Conservation (phyloP, 2,329 filamentous ascomycete genomes). For the Colletotrichum viniferum region DNA sequence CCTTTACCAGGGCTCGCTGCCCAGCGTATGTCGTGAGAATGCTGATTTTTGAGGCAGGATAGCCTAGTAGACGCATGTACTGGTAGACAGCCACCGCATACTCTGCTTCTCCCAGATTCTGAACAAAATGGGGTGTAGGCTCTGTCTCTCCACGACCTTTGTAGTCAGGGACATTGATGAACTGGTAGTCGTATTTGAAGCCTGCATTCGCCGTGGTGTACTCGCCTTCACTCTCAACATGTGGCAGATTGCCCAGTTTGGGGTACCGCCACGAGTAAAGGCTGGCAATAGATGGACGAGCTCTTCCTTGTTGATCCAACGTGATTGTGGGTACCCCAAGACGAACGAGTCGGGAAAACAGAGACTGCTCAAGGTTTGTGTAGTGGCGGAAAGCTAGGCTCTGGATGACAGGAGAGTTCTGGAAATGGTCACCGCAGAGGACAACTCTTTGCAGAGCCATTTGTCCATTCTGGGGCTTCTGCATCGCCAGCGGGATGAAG, state of each 20-base stretch:
- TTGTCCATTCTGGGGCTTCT: constrained; percentile 76
- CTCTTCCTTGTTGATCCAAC: constrained; percentile 92
- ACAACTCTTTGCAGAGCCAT: constrained; percentile 85
- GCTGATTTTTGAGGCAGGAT: constrained; percentile 81
- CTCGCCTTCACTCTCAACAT: constrained; percentile 70
- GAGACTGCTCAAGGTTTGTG: constrained; percentile 92
- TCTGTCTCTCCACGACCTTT: constrained; percentile 88
- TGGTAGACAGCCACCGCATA: constrained; percentile 95
- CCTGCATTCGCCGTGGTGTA: constrained; percentile 87
- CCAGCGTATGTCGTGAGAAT: constrained; percentile 95
- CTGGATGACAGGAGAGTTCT: constrained; percentile 96
- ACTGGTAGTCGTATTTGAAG: constrained; percentile 93
- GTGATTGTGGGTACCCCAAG: constrained; percentile 90
- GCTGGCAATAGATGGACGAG: constrained; percentile 82
- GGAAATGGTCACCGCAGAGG: constrained; percentile 91
- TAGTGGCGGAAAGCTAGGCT: constrained; percentile 94
- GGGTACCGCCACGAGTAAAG: constrained; percentile 95
- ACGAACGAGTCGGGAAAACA: constrained; percentile 90
- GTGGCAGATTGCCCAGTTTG: constrained; percentile 77
- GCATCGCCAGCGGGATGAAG: constrained; percentile 93
- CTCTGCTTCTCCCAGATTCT: constrained; percentile 96
- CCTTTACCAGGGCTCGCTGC: constrained; percentile 84
- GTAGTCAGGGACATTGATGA: constrained; percentile 94
- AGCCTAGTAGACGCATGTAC: constrained; percentile 96
- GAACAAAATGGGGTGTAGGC: constrained; percentile 91